phyloP scores from a whole-genome alignment of 2,329 filamentous ascomycete genomes.

The Colletotrichum endophyticum region DNA sequence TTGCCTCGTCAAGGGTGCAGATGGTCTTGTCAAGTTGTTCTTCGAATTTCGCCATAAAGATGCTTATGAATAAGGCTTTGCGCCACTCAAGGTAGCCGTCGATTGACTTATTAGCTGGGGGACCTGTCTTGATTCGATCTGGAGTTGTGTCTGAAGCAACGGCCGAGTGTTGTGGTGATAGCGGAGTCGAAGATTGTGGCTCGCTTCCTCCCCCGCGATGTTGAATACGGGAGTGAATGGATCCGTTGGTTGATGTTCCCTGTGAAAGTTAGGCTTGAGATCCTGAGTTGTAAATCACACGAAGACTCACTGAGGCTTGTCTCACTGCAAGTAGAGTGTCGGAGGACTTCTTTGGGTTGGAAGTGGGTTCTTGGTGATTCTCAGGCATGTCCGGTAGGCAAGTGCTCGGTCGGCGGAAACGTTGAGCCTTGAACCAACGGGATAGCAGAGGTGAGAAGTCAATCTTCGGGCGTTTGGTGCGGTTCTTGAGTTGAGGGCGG shows the following conservation, averaged over 20 bases:
- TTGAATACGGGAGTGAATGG: not conserved
- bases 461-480: not conserved
- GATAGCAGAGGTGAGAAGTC: not conserved
- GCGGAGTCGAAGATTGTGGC: not conserved
- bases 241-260: not conserved
- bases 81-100: not conserved
- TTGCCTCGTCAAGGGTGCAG: not conserved
- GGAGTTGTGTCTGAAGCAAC: not conserved
- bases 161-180: not conserved
- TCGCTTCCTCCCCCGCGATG: not conserved
- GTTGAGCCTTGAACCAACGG: not conserved
- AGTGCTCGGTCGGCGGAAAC: not conserved
- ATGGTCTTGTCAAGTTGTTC: conserved; percentile 7
- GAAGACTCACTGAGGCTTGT: not conserved
- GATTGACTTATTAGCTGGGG: not conserved
- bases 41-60: conserved; percentile 12
- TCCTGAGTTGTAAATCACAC: rapidly evolving
- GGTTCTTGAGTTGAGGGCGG: not conserved
- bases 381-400: conserved; percentile 9
- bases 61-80: not conserved
- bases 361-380: not conserved
- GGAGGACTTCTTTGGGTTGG: not conserved
- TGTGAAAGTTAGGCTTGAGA: not conserved
- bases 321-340: conserved; percentile 14
- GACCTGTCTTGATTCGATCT: not conserved